Evolutionary conservation across 2,329 filamentous ascomycete genomes (phyloP), one percentile per base, ranked within the genome.

Genomic region (Ophiognomonia clavigignenti-juglandacearum): DNA sequence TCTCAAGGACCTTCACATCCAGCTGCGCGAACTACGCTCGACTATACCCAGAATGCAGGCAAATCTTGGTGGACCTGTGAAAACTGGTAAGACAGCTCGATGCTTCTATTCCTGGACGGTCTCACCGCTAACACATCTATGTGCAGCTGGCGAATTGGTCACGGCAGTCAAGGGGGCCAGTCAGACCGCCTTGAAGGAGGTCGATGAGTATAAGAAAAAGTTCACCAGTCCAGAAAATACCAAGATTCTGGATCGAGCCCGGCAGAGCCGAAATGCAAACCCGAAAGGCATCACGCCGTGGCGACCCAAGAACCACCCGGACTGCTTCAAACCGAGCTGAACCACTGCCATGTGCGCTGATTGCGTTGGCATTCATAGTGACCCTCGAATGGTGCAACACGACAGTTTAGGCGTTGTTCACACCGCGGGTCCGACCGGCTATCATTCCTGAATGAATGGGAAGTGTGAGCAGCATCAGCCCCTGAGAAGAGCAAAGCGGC

Each of bases 201-300:
- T 84, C 31, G 67, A 71, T 20, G 69, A 75, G 27, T 78, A 81
- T 45, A 66, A 66, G 6, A 61, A 73, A 5, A 59, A 73, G 6
- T 70, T 75, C 58, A 69, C 62, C 10, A 67, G 68, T 53, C 71
- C 74, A 4, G 66, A 71, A 37, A 75, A 64, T 50, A 68, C 66
- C 37, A 71, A 71, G 43, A 66, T 80, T 10, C 65, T 84, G 45
- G 69, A 74, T 10, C 70, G 75, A 47, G 77, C 73, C 2, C 68
- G 62, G 34, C 70, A 74, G 56, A 82, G 80, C 55, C 72, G 72
- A 16, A 65, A 72, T 44, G 70, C 74, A 32, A 75, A 81, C 36
- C 74, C 77, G 0, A 68, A 71, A 42, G 76, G 73, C 4, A 82
- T 84, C 53, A 76, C 72, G 54, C 72, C 74, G 2, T 84, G 81